phyloP scores from a whole-genome alignment of 2,329 filamentous ascomycete species.

The Exophiala mesophila region DNA sequence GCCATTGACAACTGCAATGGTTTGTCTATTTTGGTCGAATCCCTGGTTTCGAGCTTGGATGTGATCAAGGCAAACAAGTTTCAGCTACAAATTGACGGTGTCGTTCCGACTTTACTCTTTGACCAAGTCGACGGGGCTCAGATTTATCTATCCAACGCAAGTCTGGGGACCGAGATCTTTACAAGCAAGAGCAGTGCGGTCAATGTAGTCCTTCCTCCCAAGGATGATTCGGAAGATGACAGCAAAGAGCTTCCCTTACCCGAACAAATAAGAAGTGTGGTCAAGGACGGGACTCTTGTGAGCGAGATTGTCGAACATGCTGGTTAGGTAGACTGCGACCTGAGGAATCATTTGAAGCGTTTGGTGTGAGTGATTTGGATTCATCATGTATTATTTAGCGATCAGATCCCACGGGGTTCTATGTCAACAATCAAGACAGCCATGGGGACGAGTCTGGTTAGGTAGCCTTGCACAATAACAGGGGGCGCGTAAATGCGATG shows the following conservation, averaged over 20 bases:
- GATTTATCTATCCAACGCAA: conserved; percentile 79
- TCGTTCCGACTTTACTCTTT: conserved; percentile 78
- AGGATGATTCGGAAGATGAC: conserved; percentile 64
- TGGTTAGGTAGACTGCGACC: conserved; percentile 49
- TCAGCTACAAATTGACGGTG: conserved; percentile 83
- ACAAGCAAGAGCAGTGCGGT: conserved; percentile 81
- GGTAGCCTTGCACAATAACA: no score
- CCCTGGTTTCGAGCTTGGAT: conserved; percentile 83
- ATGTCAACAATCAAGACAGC: conserved; percentile 1
- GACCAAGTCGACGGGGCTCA: conserved; percentile 90
- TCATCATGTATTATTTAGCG: conserved; percentile 16
- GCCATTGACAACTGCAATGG: conserved; percentile 86
- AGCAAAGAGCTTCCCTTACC: conserved; percentile 83
- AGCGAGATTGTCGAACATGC: conserved; percentile 96
- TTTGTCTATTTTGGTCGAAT: conserved; percentile 81
- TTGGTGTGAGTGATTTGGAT: background rate
- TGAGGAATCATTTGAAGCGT: no score
- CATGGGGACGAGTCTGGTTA: no score
- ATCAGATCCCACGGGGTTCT: conserved; percentile 1
- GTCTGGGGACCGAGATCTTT: conserved; percentile 73
- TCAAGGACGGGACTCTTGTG: conserved; percentile 70
- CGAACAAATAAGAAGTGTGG: conserved; percentile 80
- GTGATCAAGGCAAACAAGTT: conserved; percentile 95
- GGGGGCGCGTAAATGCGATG: no score
- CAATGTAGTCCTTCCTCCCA: conserved; percentile 77